A percentile compares a stretch with the other conserved stretches of the same genome.
Evolutionary conservation across 1,284 basidiomycete species (phyloP).

Genomic region (Apiotrichum porosum): DNA sequence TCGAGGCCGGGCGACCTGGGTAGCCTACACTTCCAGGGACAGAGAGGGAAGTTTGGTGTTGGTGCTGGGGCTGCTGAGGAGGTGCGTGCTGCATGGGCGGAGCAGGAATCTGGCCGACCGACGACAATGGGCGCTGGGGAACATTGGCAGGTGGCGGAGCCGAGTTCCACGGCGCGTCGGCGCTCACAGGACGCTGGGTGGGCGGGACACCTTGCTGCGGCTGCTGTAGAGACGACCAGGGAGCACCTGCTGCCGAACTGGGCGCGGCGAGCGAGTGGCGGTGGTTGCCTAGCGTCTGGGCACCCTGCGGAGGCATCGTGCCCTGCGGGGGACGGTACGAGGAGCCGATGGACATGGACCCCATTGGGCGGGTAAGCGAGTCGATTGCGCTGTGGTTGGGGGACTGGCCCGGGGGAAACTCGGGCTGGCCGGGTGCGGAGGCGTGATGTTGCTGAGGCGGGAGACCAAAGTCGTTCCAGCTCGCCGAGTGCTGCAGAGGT

Average conservation of each 20-base stretch:
- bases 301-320: not conserved
- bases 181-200: conserved; percentile 3
- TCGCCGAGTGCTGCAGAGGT: conserved; percentile 1
- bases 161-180: not conserved
- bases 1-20: not conserved
- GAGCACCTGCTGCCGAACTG: conserved; percentile 14
- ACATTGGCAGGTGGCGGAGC: not conserved
- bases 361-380: conserved; percentile 33
- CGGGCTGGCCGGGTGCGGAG: conserved; percentile 5
- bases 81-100: not conserved
- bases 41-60: too few species aligned
- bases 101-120: not conserved
- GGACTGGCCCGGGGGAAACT: conserved; percentile 23
- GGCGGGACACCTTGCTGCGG: conserved; percentile 6
- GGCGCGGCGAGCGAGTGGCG: conserved; percentile 32
- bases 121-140: not conserved
- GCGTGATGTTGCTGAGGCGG: conserved; percentile 24
- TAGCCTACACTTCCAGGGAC: too few species aligned
- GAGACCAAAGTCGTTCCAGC: conserved; percentile 39
- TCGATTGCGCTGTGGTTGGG: conserved; percentile 23
- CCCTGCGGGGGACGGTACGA: conserved; percentile 8
- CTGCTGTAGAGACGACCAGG: conserved; percentile 34
- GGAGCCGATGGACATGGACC: conserved; percentile 33
- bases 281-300: conserved; percentile 11
- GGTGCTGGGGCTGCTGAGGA: too few species aligned